These are phyloP conservation scores for Pinus tabuliformis DNA, from an alignment of 75 land plant species.

Conservation along the genomic window DNA sequence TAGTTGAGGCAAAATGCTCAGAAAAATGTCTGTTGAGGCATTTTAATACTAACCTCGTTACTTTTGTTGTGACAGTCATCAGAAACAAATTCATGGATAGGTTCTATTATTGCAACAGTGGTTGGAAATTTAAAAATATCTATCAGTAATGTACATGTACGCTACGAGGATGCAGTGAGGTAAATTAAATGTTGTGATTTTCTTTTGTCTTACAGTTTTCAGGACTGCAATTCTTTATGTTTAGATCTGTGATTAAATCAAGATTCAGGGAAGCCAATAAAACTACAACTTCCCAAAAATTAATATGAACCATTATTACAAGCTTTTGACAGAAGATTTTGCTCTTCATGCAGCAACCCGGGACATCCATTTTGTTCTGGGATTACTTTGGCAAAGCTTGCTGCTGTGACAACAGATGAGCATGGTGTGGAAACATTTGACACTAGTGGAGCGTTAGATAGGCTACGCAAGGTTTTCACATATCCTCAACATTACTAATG, in stretches of 20 bases:
- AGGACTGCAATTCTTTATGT: background rate
- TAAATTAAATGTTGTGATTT: constrained; percentile 13
- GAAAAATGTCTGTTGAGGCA: background rate
- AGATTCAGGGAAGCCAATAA: background rate
- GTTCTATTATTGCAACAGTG: constrained; percentile 83
- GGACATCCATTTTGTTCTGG: constrained; percentile 91
- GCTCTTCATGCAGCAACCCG: constrained; percentile 60
- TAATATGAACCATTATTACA: background rate
- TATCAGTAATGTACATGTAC: constrained; percentile 94
- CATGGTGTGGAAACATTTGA: constrained; percentile 90
- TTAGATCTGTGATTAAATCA: constrained; percentile 5
- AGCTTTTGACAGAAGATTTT: background rate
- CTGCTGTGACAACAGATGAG: constrained; percentile 97
- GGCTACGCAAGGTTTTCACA: constrained; percentile 74
- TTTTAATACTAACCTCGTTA: background rate
- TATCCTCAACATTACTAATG: background rate
- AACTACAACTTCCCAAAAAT: background rate
- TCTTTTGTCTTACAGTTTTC: background rate
- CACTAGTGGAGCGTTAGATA: constrained; percentile 96
- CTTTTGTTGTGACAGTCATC: constrained; percentile 50
- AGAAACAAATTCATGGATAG: constrained; percentile 81
- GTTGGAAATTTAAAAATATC: constrained; percentile 95
- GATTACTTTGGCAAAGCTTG: constrained; percentile 84
- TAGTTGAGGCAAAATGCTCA: background rate
- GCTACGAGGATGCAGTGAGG: constrained; percentile 93